A percentile compares a stretch with the other conserved stretches of the same genome.
phyloP scores from a whole-genome alignment of 2,329 filamentous ascomycete species.

The Phoma sp. region DNA sequence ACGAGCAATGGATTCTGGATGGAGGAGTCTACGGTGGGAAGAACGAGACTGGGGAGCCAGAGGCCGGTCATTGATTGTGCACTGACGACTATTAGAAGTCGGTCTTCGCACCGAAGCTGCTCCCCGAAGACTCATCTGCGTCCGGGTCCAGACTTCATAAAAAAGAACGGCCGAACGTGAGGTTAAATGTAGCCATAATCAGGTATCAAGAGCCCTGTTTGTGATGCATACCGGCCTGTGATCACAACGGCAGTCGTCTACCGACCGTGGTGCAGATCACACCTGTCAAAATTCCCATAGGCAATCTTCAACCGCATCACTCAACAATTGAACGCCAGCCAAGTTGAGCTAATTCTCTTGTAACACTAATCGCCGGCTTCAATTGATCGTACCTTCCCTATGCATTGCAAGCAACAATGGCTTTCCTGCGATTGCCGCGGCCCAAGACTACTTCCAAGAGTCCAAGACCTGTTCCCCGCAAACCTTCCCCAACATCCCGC shows the following conservation, averaged over 20 bases:
- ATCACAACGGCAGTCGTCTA: not conserved
- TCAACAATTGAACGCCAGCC: constrained; percentile 1
- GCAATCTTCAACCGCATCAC: not conserved
- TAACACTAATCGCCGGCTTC: not conserved
- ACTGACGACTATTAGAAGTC: not conserved
- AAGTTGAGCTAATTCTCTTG: constrained; percentile 8
- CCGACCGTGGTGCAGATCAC: not conserved
- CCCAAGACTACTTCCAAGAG: constrained; percentile 22
- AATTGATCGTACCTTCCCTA: constrained; percentile 11
- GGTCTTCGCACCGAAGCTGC: not conserved
- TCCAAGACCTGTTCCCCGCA: constrained; percentile 27
- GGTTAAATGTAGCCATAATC: not conserved
- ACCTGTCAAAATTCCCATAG: not conserved
- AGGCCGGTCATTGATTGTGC: constrained; percentile 19
- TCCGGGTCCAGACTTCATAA: not conserved
- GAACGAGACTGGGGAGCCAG: constrained; percentile 19
- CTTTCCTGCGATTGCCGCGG: constrained; percentile 14
- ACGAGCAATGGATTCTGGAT: constrained; percentile 61
- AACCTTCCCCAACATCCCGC: constrained; percentile 17
- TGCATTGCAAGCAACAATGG: constrained; percentile 3
- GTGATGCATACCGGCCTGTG: not conserved
- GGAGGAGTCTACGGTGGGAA: constrained; percentile 56
- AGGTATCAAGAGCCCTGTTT: not conserved
- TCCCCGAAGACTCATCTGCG: not conserved
- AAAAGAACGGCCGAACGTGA: not conserved